These are phyloP conservation scores for Echinosophora koreensis DNA, from an alignment of 306 rosid genomes.

Conservation along the genomic window DNA sequence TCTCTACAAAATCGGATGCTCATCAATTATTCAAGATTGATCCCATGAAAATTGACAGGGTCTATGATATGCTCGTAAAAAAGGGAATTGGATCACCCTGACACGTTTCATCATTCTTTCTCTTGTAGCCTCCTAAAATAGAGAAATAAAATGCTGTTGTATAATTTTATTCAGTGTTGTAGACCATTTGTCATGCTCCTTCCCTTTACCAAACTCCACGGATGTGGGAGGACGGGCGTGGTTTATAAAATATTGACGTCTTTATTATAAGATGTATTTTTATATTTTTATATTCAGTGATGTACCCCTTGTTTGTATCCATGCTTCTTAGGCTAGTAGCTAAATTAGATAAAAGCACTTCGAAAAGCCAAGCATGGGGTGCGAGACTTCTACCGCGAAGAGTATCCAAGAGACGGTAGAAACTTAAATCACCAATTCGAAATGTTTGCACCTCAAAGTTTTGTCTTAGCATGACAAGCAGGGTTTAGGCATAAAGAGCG, in stretches of 20 bases:
- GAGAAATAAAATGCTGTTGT: constrained; percentile 7
- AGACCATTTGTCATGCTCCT: background rate
- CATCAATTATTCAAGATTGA: constrained; percentile 84
- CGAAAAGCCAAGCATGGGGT: too few relatives aligned
- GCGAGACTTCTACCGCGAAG: too few relatives aligned
- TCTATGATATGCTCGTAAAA: constrained; percentile 85
- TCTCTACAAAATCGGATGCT: constrained; percentile 76
- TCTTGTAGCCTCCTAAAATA: constrained; percentile 5
- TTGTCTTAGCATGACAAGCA: too few relatives aligned
- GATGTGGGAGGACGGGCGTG: background rate
- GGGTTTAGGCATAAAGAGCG: too few relatives aligned
- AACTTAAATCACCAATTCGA: too few relatives aligned
- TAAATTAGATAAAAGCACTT: too few relatives aligned
- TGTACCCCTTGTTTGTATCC: too few relatives aligned
- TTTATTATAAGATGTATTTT: too few relatives aligned
- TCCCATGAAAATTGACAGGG: constrained; percentile 70
- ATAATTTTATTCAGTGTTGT: background rate
- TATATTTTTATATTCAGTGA: too few relatives aligned
- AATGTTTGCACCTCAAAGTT: background rate
- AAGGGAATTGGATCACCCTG: constrained; percentile 86
- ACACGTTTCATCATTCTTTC: constrained; percentile 23
- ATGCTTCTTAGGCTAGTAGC: too few relatives aligned
- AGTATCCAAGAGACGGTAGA: background rate
- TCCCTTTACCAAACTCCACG: background rate
- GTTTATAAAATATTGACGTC: background rate